Evolutionary conservation across 2,329 filamentous ascomycete species (phyloP).

Genomic region (Plectosphaerella cucumerina): DNA sequence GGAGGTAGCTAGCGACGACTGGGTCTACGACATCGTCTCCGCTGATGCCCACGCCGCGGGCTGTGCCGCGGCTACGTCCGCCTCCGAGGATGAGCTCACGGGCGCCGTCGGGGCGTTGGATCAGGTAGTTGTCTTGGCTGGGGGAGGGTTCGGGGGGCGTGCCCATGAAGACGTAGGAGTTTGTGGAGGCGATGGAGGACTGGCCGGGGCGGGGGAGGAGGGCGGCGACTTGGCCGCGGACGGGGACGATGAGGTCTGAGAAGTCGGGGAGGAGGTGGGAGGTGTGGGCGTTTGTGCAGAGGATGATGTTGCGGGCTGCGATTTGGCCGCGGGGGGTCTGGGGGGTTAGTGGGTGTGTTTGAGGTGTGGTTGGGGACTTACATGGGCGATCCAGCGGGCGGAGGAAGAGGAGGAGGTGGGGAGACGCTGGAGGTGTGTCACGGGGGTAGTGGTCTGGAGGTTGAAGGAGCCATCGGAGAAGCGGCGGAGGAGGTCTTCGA

Average conservation of each 20-base stretch:
- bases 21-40: slow-evolving; percentile 56
- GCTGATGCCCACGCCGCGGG: slow-evolving; percentile 51
- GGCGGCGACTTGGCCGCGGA: slow-evolving; percentile 68
- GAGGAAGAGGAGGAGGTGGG: background rate
- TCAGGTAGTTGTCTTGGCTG: slow-evolving; percentile 66
- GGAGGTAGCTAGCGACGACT: slow-evolving; percentile 52
- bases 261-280: slow-evolving; percentile 69
- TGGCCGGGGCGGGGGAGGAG: slow-evolving; percentile 47
- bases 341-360: no score
- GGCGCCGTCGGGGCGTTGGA: slow-evolving; percentile 58
- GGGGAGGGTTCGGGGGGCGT: slow-evolving; percentile 12
- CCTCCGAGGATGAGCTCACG: slow-evolving; percentile 69
- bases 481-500: slow-evolving; percentile 51
- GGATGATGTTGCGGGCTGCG: slow-evolving; percentile 58
- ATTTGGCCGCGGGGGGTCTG: slow-evolving; percentile 65
- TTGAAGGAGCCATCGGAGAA: slow-evolving; percentile 48
- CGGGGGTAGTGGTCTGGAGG: slow-evolving; percentile 71
- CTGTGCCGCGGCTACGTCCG: slow-evolving; percentile 52
- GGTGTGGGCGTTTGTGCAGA: slow-evolving; percentile 83
- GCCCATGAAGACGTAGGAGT: slow-evolving; percentile 57
- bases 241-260: slow-evolving; percentile 69
- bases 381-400: background rate
- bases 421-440: slow-evolving; percentile 39
- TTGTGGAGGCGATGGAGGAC: slow-evolving; percentile 38
- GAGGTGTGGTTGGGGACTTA: no score